Conservation (phyloP, 176 grass and related monocot species). For the Oryza longistaminata region DNA sequence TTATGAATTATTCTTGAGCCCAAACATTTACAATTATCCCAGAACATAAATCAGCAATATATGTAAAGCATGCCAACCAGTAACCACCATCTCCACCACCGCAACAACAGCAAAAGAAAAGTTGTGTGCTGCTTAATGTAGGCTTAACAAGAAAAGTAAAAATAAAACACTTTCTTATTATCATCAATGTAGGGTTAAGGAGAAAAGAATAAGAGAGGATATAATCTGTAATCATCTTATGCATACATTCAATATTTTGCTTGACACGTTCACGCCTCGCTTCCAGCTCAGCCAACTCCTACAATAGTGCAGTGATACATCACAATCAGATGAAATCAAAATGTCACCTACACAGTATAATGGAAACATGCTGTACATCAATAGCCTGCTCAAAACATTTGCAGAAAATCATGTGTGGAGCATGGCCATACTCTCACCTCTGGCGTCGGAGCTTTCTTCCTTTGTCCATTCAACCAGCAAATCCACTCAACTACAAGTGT, state of each 20-base stretch:
- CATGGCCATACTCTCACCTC: constrained; percentile 45
- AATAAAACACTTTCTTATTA: background rate
- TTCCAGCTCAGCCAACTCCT: constrained; percentile 87
- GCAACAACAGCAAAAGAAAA: background rate
- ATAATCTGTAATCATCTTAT: constrained; percentile 9
- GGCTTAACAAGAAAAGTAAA: background rate
- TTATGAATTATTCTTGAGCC: background rate
- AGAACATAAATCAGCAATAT: background rate
- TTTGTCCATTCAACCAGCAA: constrained; percentile 99
- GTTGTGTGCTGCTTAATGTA: background rate
- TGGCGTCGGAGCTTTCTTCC: constrained; percentile 79
- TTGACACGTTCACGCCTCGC: constrained; percentile 64
- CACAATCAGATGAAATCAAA: constrained; percentile 19
- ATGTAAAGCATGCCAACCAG: background rate
- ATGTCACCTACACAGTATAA: background rate
- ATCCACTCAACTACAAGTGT: constrained; percentile 94
- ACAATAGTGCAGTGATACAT: constrained; percentile 6
- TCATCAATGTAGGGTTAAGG: background rate
- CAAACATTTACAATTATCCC: background rate
- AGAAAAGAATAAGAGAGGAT: background rate
- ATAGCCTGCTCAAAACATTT: background rate
- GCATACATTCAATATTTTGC: constrained; percentile 84
- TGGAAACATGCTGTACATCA: background rate
- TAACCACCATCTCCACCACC: background rate
- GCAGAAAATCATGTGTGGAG: background rate